These are phyloP conservation scores for Starmerella bombi DNA, from an alignment of 805 yeast species.

Conservation along the genomic window DNA sequence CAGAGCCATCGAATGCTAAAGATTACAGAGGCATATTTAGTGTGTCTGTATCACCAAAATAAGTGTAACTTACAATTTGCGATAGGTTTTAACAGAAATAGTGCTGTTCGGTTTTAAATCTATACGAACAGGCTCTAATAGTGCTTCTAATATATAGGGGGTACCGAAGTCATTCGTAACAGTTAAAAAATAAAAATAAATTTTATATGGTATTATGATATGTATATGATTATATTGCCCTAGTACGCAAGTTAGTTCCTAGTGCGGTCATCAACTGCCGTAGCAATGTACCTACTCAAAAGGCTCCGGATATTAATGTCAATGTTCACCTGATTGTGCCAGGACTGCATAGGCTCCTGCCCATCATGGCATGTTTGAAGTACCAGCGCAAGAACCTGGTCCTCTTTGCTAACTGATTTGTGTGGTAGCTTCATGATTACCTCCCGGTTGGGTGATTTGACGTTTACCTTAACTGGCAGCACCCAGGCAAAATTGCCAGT, in stretches of 20 bases:
- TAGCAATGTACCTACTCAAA: slow-evolving; percentile 2
- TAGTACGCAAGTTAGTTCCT: neutral
- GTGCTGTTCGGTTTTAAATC: no score
- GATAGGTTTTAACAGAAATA: no score
- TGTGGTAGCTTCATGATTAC: slow-evolving; percentile 8
- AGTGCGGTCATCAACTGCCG: slow-evolving; percentile 4
- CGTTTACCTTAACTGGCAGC: slow-evolving; percentile 4
- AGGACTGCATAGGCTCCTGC: slow-evolving; percentile 1
- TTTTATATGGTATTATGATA: no score
- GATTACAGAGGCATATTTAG: no score
- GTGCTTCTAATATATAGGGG: no score
- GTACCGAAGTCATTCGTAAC: no score
- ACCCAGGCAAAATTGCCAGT: slow-evolving; percentile 12
- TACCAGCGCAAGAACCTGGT: slow-evolving; percentile 12
- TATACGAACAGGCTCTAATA: no score
- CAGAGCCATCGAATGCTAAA: no score
- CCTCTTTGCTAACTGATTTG: slow-evolving; percentile 3
- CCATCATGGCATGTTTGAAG: slow-evolving; percentile 9
- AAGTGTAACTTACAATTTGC: no score
- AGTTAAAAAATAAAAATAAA: no score
- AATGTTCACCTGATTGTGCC: slow-evolving; percentile 6
- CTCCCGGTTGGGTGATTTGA: neutral
- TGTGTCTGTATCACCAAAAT: no score
- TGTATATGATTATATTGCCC: no score
- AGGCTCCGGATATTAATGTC: slow-evolving; percentile 4